Evolutionary conservation across 2,329 filamentous ascomycete species (phyloP).

Genomic region (Rutstroemia sp.): DNA sequence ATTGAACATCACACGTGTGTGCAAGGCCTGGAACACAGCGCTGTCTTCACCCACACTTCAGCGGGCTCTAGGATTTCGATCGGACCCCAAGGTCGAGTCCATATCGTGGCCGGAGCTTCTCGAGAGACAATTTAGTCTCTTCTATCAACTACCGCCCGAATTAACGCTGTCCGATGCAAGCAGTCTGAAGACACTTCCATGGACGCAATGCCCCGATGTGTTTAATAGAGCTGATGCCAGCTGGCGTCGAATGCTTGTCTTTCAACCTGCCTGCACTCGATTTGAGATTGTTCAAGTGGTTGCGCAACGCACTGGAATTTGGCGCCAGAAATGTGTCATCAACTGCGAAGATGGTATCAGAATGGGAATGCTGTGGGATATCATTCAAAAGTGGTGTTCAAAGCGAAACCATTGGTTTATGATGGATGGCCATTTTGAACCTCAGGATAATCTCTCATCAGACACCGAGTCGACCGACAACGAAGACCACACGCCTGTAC

Average conservation of each 20-base stretch:
- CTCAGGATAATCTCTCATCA: background rate
- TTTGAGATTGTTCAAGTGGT: background rate
- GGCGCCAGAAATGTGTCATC: background rate
- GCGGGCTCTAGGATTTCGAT: constrained; percentile 2
- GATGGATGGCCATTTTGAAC: background rate
- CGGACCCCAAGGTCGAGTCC: background rate
- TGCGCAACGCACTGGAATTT: background rate
- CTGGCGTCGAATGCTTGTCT: constrained; percentile 7
- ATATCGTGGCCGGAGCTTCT: constrained; percentile 4
- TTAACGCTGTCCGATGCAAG: background rate
- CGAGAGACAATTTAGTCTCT: background rate
- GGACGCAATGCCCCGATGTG: background rate
- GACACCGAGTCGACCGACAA: background rate
- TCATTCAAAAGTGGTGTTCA: constrained; percentile 7
- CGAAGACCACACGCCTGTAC: background rate
- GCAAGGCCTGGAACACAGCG: background rate
- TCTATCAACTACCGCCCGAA: background rate
- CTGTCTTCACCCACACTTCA: constrained; percentile 1
- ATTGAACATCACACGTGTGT: background rate
- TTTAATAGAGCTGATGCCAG: constrained; percentile 8
- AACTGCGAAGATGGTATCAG: constrained; percentile 4
- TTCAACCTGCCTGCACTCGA: constrained; percentile 1
- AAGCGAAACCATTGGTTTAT: constrained; percentile 4
- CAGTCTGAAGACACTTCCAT: background rate
- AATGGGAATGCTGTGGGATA: constrained; percentile 10